These are phyloP conservation scores for Chlamydomonas sphaeroides DNA, from an alignment of 139 green algal species.

Conservation along the genomic window DNA sequence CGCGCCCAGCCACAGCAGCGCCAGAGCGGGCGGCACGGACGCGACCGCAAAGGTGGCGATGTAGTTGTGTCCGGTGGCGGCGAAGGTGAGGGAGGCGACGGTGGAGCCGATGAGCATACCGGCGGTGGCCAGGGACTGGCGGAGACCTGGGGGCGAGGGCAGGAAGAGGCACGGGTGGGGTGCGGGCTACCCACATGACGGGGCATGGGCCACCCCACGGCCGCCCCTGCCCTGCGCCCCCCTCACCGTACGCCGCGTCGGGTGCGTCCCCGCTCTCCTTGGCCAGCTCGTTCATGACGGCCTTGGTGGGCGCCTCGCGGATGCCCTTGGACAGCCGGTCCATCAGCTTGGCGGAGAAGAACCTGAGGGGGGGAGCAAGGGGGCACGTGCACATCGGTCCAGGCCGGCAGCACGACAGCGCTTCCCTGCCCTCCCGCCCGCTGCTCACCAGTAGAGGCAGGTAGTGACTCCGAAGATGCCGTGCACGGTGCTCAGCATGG, in stretches of 20 bases:
- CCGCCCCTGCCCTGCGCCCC: background rate
- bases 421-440: background rate
- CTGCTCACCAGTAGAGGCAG: conserved; percentile 70
- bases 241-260: conserved; percentile 79
- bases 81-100: conserved; percentile 66
- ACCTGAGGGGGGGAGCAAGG: conserved; percentile 33
- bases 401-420: no score
- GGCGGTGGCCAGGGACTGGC: conserved; percentile 77
- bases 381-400: no score
- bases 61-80: conserved; percentile 73
- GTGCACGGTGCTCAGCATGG: conserved; percentile 65
- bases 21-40: conserved; percentile 61
- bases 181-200: no score
- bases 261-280: conserved; percentile 72
- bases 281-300: conserved; percentile 84
- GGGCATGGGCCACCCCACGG: no score
- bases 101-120: conserved; percentile 78
- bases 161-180: background rate
- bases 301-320: conserved; percentile 84
- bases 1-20: conserved; percentile 64
- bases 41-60: conserved; percentile 77
- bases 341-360: conserved; percentile 77
- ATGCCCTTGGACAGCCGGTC: conserved; percentile 82
- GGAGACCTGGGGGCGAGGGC: conserved; percentile 59
- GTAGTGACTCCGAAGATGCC: conserved; percentile 69